Conservation (phyloP, 2,329 filamentous ascomycete genomes). For the Colletotrichum sojae region DNA sequence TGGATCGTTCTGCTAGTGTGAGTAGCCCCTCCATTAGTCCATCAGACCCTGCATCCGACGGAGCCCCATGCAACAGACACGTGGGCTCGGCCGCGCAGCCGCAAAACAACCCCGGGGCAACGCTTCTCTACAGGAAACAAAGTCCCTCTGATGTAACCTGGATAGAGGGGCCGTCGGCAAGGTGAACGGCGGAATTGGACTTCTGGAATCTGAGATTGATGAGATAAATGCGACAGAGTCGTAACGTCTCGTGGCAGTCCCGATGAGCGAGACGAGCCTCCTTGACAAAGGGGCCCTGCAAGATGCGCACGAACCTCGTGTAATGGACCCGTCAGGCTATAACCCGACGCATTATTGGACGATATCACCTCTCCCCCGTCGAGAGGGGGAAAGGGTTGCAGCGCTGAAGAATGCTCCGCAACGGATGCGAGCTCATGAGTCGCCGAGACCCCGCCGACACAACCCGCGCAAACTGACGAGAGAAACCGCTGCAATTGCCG, state of each 20-base stretch:
- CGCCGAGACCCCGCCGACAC: conserved; percentile 9
- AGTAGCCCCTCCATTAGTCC: not conserved
- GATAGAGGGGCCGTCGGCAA: not conserved
- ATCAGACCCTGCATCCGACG: conserved; percentile 15
- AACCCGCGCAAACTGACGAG: conserved; percentile 2
- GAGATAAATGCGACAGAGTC: not conserved
- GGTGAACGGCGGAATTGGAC: not conserved
- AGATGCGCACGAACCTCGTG: conserved; percentile 2
- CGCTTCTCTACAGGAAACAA: not conserved
- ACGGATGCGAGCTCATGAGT: conserved; percentile 22
- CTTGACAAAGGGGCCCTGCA: too few relatives aligned
- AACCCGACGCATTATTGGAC: conserved; percentile 23
- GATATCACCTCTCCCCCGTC: conserved; percentile 10
- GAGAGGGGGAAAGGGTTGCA: not conserved
- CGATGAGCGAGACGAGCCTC: not conserved
- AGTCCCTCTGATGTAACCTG: not conserved
- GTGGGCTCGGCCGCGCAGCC: conserved; percentile 8
- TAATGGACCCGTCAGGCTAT: not conserved
- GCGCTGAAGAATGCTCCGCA: conserved; percentile 32
- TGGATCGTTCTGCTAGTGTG: not conserved
- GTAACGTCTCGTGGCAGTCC: not conserved
- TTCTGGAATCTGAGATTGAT: conserved; percentile 1
- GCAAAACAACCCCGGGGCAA: conserved; percentile 7
- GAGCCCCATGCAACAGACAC: conserved; percentile 2
- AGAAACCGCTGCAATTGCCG: conserved; percentile 16